Conservation (phyloP, 2,329 filamentous ascomycete species). For the Clonostachys sp. region DNA sequence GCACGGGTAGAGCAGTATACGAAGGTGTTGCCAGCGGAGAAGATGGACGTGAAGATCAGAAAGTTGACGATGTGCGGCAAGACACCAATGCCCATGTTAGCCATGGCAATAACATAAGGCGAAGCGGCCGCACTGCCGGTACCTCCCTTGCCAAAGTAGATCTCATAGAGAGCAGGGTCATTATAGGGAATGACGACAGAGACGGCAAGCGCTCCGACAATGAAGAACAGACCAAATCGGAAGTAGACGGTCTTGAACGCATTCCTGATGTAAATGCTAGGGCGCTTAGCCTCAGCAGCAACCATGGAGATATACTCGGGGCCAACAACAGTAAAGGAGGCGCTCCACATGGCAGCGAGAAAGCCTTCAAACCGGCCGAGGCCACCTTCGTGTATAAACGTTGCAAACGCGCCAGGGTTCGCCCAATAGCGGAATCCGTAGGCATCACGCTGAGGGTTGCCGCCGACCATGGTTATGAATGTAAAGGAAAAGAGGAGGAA, state of each 20-base stretch:
- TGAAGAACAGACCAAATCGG: constrained; percentile 67
- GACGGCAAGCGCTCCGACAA: constrained; percentile 61
- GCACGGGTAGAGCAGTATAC: constrained; percentile 69
- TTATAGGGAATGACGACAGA: constrained; percentile 65
- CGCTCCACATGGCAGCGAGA: constrained; percentile 61
- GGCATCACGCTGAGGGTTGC: constrained; percentile 48
- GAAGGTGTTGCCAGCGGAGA: constrained; percentile 74
- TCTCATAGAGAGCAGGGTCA: constrained; percentile 47
- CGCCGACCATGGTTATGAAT: constrained; percentile 56
- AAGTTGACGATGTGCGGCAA: constrained; percentile 72
- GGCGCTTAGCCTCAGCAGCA: constrained; percentile 64
- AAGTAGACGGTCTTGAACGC: constrained; percentile 73
- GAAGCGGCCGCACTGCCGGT: constrained; percentile 19
- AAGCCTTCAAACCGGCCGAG: constrained; percentile 69
- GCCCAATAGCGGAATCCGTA: constrained; percentile 66
- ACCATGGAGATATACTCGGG: constrained; percentile 67
- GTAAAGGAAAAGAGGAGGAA: constrained; percentile 55
- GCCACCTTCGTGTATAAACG: constrained; percentile 50
- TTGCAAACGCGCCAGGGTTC: constrained; percentile 46
- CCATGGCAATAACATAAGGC: constrained; percentile 57
- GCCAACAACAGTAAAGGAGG: constrained; percentile 59
- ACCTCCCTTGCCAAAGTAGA: constrained; percentile 34
- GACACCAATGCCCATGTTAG: constrained; percentile 56
- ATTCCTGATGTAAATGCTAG: constrained; percentile 57
- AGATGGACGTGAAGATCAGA: constrained; percentile 71